Base-by-base conservation (phyloP, 2,329 filamentous ascomycete genomes). In the Cladosporium sp. region DNA sequence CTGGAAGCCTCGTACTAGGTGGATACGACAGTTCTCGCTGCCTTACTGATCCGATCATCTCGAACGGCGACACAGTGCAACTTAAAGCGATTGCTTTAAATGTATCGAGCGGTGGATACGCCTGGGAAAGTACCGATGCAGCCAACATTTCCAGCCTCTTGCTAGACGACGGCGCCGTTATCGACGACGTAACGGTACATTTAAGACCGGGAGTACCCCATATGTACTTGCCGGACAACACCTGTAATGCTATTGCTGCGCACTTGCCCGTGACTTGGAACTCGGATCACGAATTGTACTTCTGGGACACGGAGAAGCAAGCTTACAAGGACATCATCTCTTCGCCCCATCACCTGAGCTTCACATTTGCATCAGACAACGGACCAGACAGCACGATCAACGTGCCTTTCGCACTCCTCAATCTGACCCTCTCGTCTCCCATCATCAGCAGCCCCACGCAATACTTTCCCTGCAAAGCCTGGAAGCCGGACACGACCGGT, bases 391-490 rank as follows among this genome's bases (percentile, higher is more conserved):
- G 76, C 40, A 73, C 69, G 0, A 77, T 79, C 64, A 77, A 77
- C n/a, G 73, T 79, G 2, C 77, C 77, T 1, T 68, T 72, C 52
- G 48, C 58, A 15, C 67, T 72, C 12, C 61, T 71, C 8, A 70
- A 72, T 53, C 62, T 72, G 15, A 78, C 75, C 0, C 67, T 78
- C 4, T 70, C 72, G 1, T 34, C 66, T 1, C 75, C 76, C 0
- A 65, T 78, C 3, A 67, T 71, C 9, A 64, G 68, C 3, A 62
- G 42, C 2, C 64, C 71, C 3, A 67, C 63, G 8, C 72, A 68
- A 35, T 79, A 78, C 61, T 78, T 80, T 57, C 78, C 76, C 0
- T 79, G 77, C 58, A 60, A 58, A 4, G 62, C 68, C n/a, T 48
- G 55, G 13, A 68, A 69, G 24, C 68, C 69, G 0, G 68, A 66